Conservation (phyloP, 495 filamentous ascomycete genomes). For the Ramalina peruviana region DNA sequence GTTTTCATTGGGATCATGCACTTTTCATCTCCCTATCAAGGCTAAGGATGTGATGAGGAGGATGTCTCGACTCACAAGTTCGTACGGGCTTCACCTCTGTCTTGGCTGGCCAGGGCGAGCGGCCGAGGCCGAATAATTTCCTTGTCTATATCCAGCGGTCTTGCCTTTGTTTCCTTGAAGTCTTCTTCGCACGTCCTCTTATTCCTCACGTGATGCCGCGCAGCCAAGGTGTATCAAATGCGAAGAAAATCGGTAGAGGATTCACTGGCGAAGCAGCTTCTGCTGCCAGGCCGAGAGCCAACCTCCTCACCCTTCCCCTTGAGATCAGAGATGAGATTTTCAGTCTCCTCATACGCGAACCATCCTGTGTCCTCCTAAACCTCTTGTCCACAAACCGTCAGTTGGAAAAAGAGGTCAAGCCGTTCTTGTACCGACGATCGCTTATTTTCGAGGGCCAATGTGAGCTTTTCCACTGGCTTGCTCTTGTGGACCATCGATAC, state of each 20-base stretch:
- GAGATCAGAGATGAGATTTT: constrained; percentile 16
- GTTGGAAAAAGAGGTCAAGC: constrained; percentile 13
- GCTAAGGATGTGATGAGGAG: no score
- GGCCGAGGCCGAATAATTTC: no score
- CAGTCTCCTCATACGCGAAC: constrained; percentile 2
- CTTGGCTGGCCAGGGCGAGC: no score
- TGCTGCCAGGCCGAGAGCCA: not conserved
- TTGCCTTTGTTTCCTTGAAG: not conserved
- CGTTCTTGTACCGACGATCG: constrained; percentile 14
- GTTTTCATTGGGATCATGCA: no score
- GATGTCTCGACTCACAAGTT: no score
- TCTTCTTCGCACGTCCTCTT: not conserved
- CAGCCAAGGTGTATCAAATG: not conserved
- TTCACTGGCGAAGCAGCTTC: not conserved
- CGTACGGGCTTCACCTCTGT: no score
- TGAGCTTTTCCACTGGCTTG: constrained; percentile 14
- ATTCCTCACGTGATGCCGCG: not conserved
- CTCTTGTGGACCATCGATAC: constrained; percentile 9
- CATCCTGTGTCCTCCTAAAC: constrained; percentile 7
- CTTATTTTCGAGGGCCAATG: constrained; percentile 15
- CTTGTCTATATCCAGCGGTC: no score
- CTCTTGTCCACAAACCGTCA: constrained; percentile 11
- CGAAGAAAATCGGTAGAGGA: not conserved
- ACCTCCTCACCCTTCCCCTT: constrained; percentile 10
- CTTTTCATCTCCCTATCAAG: no score